Percentiles rank a stretch among this genome's conserved stretches.
Evolutionary conservation across 179 eudicot species (phyloP).

Genomic region (Spergularia azorica): DNA sequence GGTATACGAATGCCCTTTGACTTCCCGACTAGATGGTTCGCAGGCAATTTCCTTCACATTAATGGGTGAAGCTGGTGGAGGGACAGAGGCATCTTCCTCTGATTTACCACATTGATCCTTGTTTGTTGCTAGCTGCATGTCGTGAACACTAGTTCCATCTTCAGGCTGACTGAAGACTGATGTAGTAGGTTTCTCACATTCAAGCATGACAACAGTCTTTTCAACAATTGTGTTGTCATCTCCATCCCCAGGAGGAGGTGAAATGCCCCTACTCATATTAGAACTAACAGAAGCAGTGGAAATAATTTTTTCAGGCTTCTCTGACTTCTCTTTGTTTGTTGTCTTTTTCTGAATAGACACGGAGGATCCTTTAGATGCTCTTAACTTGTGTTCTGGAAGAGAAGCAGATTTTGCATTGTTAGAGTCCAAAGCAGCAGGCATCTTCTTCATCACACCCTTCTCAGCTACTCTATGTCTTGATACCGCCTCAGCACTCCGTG

Average conservation of each 20-base stretch:
- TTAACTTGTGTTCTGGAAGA: slow-evolving; percentile 65
- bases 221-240: slow-evolving; percentile 76
- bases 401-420: slow-evolving; percentile 63
- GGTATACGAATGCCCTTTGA: slow-evolving; percentile 33
- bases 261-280: slow-evolving; percentile 18
- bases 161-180: slow-evolving; percentile 33
- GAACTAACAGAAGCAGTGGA: slow-evolving; percentile 30
- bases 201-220: slow-evolving; percentile 78
- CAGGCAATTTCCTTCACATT: slow-evolving; percentile 39
- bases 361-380: slow-evolving; percentile 44
- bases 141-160: slow-evolving; percentile 26
- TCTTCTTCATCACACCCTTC: slow-evolving; percentile 54
- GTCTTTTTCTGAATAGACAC: slow-evolving; percentile 40
- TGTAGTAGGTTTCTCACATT: slow-evolving; percentile 62
- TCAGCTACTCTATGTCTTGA: slow-evolving; percentile 48
- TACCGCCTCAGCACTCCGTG: slow-evolving; percentile 47
- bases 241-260: slow-evolving; percentile 36
- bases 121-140: slow-evolving; percentile 26
- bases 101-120: slow-evolving; percentile 29
- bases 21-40: slow-evolving; percentile 34
- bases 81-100: slow-evolving; percentile 35
- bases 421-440: slow-evolving; percentile 42
- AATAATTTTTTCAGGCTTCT: slow-evolving; percentile 33
- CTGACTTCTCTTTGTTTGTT: slow-evolving; percentile 36
- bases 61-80: slow-evolving; percentile 46